phyloP scores from a whole-genome alignment of 129 eudicot species.

The Flaveria bidentis region DNA sequence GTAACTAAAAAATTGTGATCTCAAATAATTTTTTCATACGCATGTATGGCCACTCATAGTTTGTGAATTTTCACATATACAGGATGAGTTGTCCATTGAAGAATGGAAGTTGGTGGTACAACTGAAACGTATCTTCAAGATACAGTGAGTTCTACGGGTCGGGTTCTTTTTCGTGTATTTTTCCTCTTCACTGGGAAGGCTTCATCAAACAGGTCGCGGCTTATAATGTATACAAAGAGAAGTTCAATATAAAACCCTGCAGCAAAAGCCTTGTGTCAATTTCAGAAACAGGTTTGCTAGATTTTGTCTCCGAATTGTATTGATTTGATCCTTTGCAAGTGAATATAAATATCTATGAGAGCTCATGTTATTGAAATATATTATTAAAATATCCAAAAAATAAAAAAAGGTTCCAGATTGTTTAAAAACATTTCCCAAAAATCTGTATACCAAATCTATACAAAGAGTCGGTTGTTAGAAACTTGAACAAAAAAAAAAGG shows the following conservation, averaged over 20 bases:
- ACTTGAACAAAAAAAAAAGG: too few species aligned
- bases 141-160: not conserved
- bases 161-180: not conserved
- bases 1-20: constrained; percentile 32
- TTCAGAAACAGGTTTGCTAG: not conserved
- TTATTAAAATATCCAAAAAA: not conserved
- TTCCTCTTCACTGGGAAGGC: not conserved
- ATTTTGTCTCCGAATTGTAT: not conserved
- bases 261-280: not conserved
- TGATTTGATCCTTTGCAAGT: not conserved
- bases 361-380: not conserved
- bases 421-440: not conserved
- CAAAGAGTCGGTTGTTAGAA: not conserved
- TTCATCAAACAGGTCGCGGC: too few species aligned
- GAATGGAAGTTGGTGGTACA: constrained; percentile 18
- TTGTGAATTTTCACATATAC: not conserved
- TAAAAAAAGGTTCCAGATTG: not conserved
- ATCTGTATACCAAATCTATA: not conserved
- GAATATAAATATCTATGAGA: too few species aligned
- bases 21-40: not conserved
- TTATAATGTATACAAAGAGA: too few species aligned
- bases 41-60: not conserved
- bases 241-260: not conserved
- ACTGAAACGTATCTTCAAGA: constrained; percentile 22
- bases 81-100: constrained; percentile 25